phyloP scores from a whole-genome alignment of 169 alveolate genomes.

The Plasmodium cynomolgi region DNA sequence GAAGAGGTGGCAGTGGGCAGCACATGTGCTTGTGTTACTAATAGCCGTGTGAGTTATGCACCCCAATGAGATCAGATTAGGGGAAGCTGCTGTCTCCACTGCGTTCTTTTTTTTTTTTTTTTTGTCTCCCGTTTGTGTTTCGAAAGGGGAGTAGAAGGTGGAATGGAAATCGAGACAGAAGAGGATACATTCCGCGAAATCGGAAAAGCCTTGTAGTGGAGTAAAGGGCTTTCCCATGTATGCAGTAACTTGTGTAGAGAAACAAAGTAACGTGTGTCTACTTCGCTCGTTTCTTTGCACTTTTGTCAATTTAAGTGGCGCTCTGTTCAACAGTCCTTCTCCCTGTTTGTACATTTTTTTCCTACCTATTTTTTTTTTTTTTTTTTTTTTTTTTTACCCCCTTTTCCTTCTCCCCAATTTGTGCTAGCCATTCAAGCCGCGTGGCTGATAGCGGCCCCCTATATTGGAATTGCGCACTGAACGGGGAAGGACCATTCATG shows the following conservation, averaged over 20 bases:
- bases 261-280: neutral
- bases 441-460: neutral
- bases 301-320: neutral
- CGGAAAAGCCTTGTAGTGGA: neutral
- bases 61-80: neutral
- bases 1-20: neutral
- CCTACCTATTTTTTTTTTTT: neutral
- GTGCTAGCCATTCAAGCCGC: neutral
- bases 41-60: neutral
- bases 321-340: neutral
- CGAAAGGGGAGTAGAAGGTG: neutral
- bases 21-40: neutral
- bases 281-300: neutral
- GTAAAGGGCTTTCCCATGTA: neutral
- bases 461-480: neutral
- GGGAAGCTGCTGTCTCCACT: neutral
- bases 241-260: neutral
- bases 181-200: neutral
- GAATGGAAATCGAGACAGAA: neutral
- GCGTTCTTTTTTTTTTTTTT: neutral
- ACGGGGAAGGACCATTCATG: no score
- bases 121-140: neutral
- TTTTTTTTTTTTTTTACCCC: neutral
- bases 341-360: neutral
- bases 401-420: neutral